phyloP scores from a whole-genome alignment of 2,329 filamentous ascomycete species.

The Volutella citrinella region DNA sequence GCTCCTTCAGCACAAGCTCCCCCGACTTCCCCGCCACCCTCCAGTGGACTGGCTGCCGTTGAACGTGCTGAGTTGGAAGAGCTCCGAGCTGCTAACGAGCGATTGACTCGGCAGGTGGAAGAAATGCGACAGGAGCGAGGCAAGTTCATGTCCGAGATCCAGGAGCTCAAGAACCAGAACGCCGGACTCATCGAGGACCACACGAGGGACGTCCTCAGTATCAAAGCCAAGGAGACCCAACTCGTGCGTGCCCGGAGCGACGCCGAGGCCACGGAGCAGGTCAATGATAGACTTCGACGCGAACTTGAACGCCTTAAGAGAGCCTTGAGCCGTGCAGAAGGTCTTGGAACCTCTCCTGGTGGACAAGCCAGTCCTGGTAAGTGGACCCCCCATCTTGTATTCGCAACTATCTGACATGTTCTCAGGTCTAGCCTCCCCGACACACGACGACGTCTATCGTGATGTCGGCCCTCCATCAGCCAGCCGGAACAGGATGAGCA shows the following conservation, averaged over 20 bases:
- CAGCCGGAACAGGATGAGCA: conserved; percentile 55
- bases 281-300: conserved; percentile 76
- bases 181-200: conserved; percentile 96
- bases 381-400: conserved; percentile 1
- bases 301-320: conserved; percentile 94
- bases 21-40: conserved; percentile 55
- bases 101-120: conserved; percentile 70
- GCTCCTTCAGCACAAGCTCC: conserved; percentile 47
- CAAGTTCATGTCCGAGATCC: conserved; percentile 80
- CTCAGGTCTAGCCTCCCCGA: conserved; percentile 46
- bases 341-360: conserved; percentile 37
- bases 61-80: conserved; percentile 93
- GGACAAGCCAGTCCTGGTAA: conserved; percentile 38
- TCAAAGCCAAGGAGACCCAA: conserved; percentile 98
- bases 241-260: conserved; percentile 89
- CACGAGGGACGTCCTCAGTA: conserved; percentile 88
- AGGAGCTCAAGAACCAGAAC: conserved; percentile 95
- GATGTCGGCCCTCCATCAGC: conserved; percentile 43
- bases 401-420: conserved; percentile 14
- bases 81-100: conserved; percentile 78
- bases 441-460: conserved; percentile 59
- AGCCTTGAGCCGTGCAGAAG: conserved; percentile 65
- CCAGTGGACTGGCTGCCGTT: conserved; percentile 68
- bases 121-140: conserved; percentile 79
- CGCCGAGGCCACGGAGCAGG: conserved; percentile 82